Conservation (phyloP, 768 basidiomycete genomes). For the Rubroboletus satanas region DNA sequence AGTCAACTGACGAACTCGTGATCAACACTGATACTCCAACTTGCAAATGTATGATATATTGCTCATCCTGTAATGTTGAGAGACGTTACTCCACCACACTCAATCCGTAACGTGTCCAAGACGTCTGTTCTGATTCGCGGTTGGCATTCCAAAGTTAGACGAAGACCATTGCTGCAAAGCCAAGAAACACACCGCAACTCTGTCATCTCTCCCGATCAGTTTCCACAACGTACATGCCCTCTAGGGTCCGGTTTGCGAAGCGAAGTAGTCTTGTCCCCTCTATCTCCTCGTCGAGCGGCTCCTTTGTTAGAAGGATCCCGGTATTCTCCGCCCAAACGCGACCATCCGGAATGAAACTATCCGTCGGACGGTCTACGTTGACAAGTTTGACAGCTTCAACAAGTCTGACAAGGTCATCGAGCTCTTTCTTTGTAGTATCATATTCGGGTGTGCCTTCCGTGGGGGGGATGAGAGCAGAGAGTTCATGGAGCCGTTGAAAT, state of each 20-base stretch:
- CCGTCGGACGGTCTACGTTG: slow-evolving; percentile 32
- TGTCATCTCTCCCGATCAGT: slow-evolving; percentile 29
- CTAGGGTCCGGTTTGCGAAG: slow-evolving; percentile 45
- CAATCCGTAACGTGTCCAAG: background rate
- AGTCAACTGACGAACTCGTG: slow-evolving; percentile 34
- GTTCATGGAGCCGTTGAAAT: slow-evolving; percentile 60
- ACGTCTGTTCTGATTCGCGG: background rate
- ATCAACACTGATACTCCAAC: background rate
- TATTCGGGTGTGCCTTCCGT: slow-evolving; percentile 53
- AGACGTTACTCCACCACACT: background rate
- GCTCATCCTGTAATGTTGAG: background rate
- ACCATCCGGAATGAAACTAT: slow-evolving; percentile 35
- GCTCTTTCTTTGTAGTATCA: slow-evolving; percentile 46
- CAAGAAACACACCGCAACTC: slow-evolving; percentile 1
- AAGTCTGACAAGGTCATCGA: slow-evolving; percentile 69
- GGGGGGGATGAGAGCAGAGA: slow-evolving; percentile 72
- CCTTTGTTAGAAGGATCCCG: slow-evolving; percentile 29
- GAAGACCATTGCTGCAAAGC: background rate
- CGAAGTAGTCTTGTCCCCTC: slow-evolving; percentile 46
- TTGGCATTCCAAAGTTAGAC: background rate
- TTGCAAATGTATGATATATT: slow-evolving; percentile 3
- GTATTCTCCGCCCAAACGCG: slow-evolving; percentile 40
- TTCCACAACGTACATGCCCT: slow-evolving; percentile 63
- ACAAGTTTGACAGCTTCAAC: slow-evolving; percentile 81
- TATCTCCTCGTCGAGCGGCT: slow-evolving; percentile 22